Conservation (phyloP, 352 stramenopile species). For the Elongisporangium prolatum region DNA sequence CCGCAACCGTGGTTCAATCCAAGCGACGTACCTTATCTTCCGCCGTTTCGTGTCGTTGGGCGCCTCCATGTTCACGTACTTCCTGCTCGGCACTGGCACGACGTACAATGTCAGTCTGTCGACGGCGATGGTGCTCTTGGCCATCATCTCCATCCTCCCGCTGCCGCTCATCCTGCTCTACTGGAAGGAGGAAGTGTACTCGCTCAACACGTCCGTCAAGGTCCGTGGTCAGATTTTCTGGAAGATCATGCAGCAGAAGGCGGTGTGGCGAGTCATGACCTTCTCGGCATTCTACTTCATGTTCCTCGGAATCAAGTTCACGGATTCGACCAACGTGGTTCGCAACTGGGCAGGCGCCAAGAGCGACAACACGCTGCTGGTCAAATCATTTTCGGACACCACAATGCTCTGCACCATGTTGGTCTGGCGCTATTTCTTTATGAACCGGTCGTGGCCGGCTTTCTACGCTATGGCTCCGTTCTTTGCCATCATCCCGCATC, state of each 20-base stretch:
- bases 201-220: constrained; percentile 51
- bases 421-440: constrained; percentile 48
- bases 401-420: constrained; percentile 54
- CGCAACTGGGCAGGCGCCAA: constrained; percentile 32
- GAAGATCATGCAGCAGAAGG: constrained; percentile 79
- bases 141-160: constrained; percentile 46
- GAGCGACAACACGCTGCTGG: constrained; percentile 40
- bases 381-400: constrained; percentile 38
- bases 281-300: constrained; percentile 62
- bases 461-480: constrained; percentile 53
- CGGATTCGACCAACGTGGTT: constrained; percentile 33
- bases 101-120: constrained; percentile 37
- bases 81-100: constrained; percentile 28
- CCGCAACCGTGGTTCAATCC: constrained; percentile 46
- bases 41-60: constrained; percentile 48
- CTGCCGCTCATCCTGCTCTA: constrained; percentile 42
- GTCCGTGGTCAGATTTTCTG: constrained; percentile 57
- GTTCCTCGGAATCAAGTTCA: constrained; percentile 56
- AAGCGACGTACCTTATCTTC: constrained; percentile 60
- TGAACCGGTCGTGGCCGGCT: constrained; percentile 48
- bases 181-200: constrained; percentile 68
- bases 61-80: constrained; percentile 46
- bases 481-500: constrained; percentile 41
- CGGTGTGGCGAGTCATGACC: constrained; percentile 58
- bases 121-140: constrained; percentile 38